Evolutionary conservation across 139 green algal genomes (phyloP).

Genomic region (Raphidocelis subcapitata): DNA sequence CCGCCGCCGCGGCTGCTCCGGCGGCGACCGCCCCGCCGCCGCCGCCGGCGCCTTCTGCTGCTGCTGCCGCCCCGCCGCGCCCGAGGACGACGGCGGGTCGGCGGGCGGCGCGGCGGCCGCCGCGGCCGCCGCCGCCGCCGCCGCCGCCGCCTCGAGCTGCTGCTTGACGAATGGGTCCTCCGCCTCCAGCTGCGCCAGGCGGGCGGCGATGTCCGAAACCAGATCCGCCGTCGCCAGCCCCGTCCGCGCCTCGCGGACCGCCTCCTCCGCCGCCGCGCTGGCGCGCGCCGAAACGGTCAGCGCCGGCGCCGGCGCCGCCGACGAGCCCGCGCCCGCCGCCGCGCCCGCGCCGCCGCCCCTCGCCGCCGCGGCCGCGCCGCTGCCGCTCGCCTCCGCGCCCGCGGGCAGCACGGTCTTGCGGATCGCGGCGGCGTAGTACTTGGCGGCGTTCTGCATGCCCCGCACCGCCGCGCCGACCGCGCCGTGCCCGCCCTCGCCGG

Average conservation of each 20-base stretch:
- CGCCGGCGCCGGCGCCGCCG: slow-evolving; percentile 3
- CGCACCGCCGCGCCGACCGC: not conserved
- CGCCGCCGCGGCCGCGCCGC: too few species aligned
- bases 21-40: not conserved
- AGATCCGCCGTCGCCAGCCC: slow-evolving; percentile 39
- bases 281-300: not conserved
- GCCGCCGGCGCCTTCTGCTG: not conserved
- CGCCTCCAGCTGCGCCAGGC: slow-evolving; percentile 5
- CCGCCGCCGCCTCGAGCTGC: not conserved
- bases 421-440: not conserved
- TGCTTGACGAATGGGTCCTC: slow-evolving; percentile 1
- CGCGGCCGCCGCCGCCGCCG: slow-evolving; percentile 2
- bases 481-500: not conserved
- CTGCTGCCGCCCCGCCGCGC: not conserved
- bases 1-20: slow-evolving; percentile 4
- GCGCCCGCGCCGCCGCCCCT: not conserved
- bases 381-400: not conserved
- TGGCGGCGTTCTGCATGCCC: not conserved
- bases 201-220: slow-evolving; percentile 22
- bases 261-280: slow-evolving; percentile 7
- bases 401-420: not conserved
- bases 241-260: slow-evolving; percentile 1
- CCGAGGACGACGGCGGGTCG: not conserved
- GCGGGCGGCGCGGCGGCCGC: slow-evolving; percentile 11
- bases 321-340: not conserved